Base-by-base conservation (phyloP, 2,329 filamentous ascomycete genomes). In the Aureobasidium sp. region DNA sequence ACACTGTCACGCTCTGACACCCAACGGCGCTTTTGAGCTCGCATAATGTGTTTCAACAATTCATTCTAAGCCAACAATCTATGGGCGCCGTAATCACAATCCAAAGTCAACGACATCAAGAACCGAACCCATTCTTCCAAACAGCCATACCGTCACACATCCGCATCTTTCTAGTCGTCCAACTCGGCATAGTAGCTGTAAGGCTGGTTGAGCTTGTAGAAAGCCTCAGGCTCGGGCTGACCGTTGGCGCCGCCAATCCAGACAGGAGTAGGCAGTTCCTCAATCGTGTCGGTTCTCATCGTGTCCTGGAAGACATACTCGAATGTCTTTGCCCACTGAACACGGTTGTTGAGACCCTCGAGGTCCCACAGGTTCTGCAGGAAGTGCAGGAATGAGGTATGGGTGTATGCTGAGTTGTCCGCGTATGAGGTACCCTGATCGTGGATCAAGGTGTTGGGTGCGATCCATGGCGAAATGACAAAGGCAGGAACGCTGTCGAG, bases 251-350 rank as follows among this genome's bases (percentile, higher is more conserved):
- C 69, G 27, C 72, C 73, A 53, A 72, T 69, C 73, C 74, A 76
- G 7, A 67, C 68, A 1, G 74, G 75, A 3, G 68, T 70, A n/a
- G 67, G 67, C 62, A 76, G 64, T 3, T 62, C 69, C 61, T 64
- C 39, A 39, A 68, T 17, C 17, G 66, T 67, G 50, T 68, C 66
- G 62, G 64, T 63, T 15, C 70, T 62, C 20, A 69, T 69, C 1
- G 68, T 69, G 51, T 75, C 69, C 7, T 66, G 63, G 53, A 76
- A 76, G 27, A 75, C 65, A 51, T 72, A 65, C 64, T 76, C 73
- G 57, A 77, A 76, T 0, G 73, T 76, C 67, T 75, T 74, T 44
- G 74, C 73, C 74, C 75, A 77, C 61, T 75, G 73, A 17, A 77
- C 74, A 1, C 75, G 71, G 59, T 76, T 76, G 64, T 76, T 76